phyloP scores from a whole-genome alignment of 495 filamentous ascomycete species.

The Penicillium paradoxum region DNA sequence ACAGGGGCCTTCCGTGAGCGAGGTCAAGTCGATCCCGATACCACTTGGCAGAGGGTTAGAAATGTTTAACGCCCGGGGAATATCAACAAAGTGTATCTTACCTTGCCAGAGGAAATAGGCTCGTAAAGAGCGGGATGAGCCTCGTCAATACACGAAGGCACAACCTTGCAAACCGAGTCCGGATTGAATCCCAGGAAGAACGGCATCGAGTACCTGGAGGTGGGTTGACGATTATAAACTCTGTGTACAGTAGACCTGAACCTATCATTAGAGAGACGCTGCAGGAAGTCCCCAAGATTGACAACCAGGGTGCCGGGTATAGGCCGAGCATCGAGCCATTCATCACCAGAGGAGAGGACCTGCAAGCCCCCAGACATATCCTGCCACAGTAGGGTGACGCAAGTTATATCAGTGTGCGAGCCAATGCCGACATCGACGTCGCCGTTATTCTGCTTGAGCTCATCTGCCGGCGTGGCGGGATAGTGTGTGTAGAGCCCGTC shows the following conservation, averaged over 20 bases:
- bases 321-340: constrained; percentile 53
- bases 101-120: constrained; percentile 53
- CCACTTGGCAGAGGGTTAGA: constrained; percentile 20
- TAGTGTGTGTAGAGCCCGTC: constrained; percentile 50
- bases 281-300: constrained; percentile 63
- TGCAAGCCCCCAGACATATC: constrained; percentile 51
- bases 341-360: constrained; percentile 44
- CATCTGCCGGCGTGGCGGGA: constrained; percentile 33
- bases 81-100: neutral
- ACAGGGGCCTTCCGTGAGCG: constrained; percentile 31
- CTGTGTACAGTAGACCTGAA: constrained; percentile 58
- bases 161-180: constrained; percentile 41
- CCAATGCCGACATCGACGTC: constrained; percentile 46
- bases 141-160: constrained; percentile 50
- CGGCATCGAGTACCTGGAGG: constrained; percentile 53
- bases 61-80: neutral
- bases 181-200: constrained; percentile 54
- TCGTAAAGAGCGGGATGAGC: constrained; percentile 51
- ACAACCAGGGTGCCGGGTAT: constrained; percentile 56
- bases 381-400: constrained; percentile 55
- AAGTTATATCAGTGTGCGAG: constrained; percentile 55
- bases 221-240: constrained; percentile 45
- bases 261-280: constrained; percentile 55
- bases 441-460: constrained; percentile 10
- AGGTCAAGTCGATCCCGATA: constrained; percentile 38